Conservation (phyloP, 306 rosid genomes). For the Fragaria ananassa region DNA sequence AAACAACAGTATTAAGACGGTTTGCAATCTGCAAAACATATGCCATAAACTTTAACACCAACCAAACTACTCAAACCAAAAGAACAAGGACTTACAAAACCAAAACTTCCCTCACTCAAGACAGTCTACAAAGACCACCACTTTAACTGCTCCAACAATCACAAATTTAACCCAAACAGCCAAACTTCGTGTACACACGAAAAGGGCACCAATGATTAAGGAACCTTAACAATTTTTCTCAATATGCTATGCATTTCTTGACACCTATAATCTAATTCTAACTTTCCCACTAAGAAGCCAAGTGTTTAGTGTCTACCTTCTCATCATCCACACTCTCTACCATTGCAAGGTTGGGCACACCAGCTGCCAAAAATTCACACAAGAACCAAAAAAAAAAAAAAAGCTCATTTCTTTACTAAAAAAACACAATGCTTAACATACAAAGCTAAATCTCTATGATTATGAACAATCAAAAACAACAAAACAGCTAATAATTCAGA, state of each 20-base stretch:
- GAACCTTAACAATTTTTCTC: neutral
- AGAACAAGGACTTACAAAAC: neutral
- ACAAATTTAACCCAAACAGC: neutral
- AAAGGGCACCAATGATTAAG: neutral
- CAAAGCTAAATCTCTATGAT: neutral
- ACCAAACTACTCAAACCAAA: neutral
- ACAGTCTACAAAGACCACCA: neutral
- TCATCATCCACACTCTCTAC: conserved; percentile 81
- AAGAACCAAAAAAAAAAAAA: neutral
- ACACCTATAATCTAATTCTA: neutral
- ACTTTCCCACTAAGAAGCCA: neutral
- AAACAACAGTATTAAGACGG: conserved; percentile 64
- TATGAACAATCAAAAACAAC: neutral
- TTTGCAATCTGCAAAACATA: conserved; percentile 62
- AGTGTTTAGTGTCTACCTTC: conserved; percentile 49
- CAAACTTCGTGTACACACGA: neutral
- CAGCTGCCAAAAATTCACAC: conserved; percentile 38
- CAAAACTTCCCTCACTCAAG: neutral
- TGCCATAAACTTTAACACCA: neutral
- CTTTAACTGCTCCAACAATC: neutral
- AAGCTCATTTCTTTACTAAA: neutral
- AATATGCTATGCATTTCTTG: neutral
- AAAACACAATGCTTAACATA: neutral
- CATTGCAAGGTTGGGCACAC: conserved; percentile 75
- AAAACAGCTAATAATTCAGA: neutral